phyloP scores from a whole-genome alignment of 1,139 yeast species.

The Debaryomyces robertsiae region DNA sequence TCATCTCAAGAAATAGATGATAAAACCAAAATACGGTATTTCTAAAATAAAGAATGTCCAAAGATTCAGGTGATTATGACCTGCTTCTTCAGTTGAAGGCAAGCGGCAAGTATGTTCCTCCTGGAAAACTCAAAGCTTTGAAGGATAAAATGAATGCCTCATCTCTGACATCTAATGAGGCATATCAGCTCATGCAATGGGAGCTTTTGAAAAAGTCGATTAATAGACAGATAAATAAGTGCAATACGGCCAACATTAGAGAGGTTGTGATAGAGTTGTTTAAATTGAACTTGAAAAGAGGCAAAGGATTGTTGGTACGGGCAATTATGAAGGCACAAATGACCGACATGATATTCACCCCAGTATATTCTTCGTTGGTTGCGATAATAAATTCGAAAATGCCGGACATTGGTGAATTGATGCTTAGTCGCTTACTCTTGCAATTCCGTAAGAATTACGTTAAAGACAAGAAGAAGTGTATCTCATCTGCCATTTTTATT shows the following conservation, averaged over 20 bases:
- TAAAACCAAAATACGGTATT: background rate
- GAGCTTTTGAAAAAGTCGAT: conserved; percentile 49
- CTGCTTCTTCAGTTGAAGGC: conserved; percentile 39
- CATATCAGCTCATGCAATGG: conserved; percentile 57
- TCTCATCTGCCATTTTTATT: conserved; percentile 50
- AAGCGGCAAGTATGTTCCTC: conserved; percentile 55
- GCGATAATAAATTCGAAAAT: conserved; percentile 66
- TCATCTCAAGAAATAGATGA: conserved; percentile 5
- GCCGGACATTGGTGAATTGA: conserved; percentile 67
- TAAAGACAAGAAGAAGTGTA: conserved; percentile 44
- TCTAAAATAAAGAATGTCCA: conserved; percentile 2
- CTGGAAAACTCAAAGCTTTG: conserved; percentile 48
- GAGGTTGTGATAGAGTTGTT: conserved; percentile 52
- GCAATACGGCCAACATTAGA: conserved; percentile 50
- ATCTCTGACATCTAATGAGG: conserved; percentile 9
- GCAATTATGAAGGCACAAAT: conserved; percentile 60
- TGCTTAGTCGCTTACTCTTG: conserved; percentile 56
- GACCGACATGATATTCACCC: conserved; percentile 40
- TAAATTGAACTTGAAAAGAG: conserved; percentile 56
- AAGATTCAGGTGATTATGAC: conserved; percentile 31
- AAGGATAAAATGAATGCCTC: conserved; percentile 4
- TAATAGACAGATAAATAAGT: conserved; percentile 49
- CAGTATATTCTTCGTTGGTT: conserved; percentile 59
- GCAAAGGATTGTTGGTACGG: conserved; percentile 60
- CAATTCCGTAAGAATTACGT: conserved; percentile 61